phyloP scores from a whole-genome alignment of 108 stramenopile genomes.

The Aurantiochytrium sp. region DNA sequence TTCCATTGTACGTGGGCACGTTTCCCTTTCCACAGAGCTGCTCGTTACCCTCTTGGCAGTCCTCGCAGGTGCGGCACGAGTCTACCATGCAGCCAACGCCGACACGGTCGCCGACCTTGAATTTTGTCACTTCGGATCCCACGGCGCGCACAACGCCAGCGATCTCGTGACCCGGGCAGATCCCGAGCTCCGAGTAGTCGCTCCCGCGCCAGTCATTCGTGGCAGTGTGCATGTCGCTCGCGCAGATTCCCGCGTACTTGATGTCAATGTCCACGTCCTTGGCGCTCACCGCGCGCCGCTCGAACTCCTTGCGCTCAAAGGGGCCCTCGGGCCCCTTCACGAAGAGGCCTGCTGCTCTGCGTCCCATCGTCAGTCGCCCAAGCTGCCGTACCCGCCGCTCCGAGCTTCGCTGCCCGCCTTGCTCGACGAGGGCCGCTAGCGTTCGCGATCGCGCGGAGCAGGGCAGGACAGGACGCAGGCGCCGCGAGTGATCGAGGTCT shows the following conservation, averaged over 20 bases:
- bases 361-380: neutral
- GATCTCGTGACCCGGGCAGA: slow-evolving; percentile 44
- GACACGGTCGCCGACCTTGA: slow-evolving; percentile 57
- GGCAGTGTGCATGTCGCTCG: slow-evolving; percentile 48
- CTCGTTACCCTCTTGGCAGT: slow-evolving; percentile 46
- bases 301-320: neutral
- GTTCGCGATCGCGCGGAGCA: too few relatives aligned
- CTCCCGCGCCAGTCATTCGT: slow-evolving; percentile 8
- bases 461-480: too few relatives aligned
- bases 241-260: slow-evolving; percentile 47
- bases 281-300: slow-evolving; percentile 1
- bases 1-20: neutral
- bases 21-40: slow-evolving; percentile 33
- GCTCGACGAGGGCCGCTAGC: too few relatives aligned
- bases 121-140: slow-evolving; percentile 45
- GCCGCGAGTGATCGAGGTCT: too few relatives aligned
- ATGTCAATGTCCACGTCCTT: slow-evolving; percentile 16
- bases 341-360: neutral
- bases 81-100: slow-evolving; percentile 63
- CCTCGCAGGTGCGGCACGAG: slow-evolving; percentile 48
- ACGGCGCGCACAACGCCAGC: slow-evolving; percentile 48
- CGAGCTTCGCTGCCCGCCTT: too few relatives aligned
- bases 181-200: slow-evolving; percentile 9
- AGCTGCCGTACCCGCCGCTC: neutral
- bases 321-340: neutral